Evolutionary conservation across 176 grass and related monocot species (phyloP), one percentile per base, ranked within the genome.

Genomic region (Aegilops bicornis): DNA sequence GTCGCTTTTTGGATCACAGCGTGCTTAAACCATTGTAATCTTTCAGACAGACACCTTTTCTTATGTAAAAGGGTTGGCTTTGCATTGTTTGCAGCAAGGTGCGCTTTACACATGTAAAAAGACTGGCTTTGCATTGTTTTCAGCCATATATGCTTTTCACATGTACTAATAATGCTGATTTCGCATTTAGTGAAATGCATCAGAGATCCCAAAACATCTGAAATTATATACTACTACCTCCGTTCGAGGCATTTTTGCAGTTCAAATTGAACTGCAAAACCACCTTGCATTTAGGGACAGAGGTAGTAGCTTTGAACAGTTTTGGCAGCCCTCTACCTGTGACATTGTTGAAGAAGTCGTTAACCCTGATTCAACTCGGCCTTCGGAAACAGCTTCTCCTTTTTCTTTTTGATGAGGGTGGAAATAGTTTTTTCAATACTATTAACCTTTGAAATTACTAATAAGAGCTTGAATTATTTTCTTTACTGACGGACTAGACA

Each of bases 401-500:
- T 54, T 19, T 54, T 54, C 50, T 7, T 54, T 54, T 19, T 19
- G 36, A 37, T 8, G 16, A 19, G 16, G 16, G 6, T 7, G 50
- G 50, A 54, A 19, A 54, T 16, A 54, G 16, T 7, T 54, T 67
- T 32, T 32, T 3, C 20, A 72, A 70, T 9, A 39, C 67, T 24
- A 42, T 52, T 54, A 73, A 2, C 37, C 10, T 43, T 64, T 83
- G 5, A 64, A 15, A 22, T 59, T 6, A 86, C 22, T 19, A 22
- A 14, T 62, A 68, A 36, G 22, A 31, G 22, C 16, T 17, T n/a
- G 2, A 27, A 58, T 76, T 87, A 39, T 80, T 84, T 48, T 70
- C 23, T 91, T 84, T 24, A 40, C 76, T 32, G 48, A 61, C 22
- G 2, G 75, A 68, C 82, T 81, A 86, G 32, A 69, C 71, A 82